Base-by-base conservation (phyloP, 1,284 basidiomycete genomes). In the Gymnopus androsaceus region DNA sequence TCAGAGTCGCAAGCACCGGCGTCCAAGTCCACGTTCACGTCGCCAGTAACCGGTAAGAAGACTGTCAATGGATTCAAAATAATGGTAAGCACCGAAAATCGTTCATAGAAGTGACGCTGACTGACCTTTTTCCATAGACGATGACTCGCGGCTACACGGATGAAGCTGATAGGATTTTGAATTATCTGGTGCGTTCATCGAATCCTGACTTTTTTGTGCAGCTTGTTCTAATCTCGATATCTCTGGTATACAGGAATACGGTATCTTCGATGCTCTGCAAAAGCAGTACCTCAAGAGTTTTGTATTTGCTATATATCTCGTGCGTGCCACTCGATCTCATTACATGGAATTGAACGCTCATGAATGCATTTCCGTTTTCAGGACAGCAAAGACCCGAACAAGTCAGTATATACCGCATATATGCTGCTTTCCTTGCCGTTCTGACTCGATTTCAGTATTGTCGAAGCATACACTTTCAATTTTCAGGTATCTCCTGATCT, bases 391-490 rank as follows among this genome's bases (percentile, higher is more conserved):
- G 87, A 92, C 69, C 89, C 90, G 1, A 90, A 82, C 66, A 91
- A 92, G 90, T 91, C 67, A 55, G 68, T 58, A 49, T 23, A 8
- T 25, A 37, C 25, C 60, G 56, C 61, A 66, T 67, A 64, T 70
- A 68, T 63, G 34, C 60, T 23, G 36, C 49, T 51, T 34, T 6
- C 11, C 46, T 25, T 58, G n/a, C 31, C 12, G n/a, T n/a, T 47
- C 33, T 59, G 36, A 44, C 38, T 23, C 23, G 5, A 14, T 41
- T 44, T 9, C 56, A 92, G 89, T 69, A 86, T 92, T 54, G 77
- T 91, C 25, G 89, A 92, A 66, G 85, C 90, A 30, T 92, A 92
- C 64, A 90, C 88, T 0, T 92, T 92, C 72, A 87, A 90, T 64
- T 89, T 92, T 64, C 80, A 83, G 63, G 90, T 87, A 65, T 60